phyloP scores from a whole-genome alignment of 2,329 filamentous ascomycete species.

The Falciphora oryzae region DNA sequence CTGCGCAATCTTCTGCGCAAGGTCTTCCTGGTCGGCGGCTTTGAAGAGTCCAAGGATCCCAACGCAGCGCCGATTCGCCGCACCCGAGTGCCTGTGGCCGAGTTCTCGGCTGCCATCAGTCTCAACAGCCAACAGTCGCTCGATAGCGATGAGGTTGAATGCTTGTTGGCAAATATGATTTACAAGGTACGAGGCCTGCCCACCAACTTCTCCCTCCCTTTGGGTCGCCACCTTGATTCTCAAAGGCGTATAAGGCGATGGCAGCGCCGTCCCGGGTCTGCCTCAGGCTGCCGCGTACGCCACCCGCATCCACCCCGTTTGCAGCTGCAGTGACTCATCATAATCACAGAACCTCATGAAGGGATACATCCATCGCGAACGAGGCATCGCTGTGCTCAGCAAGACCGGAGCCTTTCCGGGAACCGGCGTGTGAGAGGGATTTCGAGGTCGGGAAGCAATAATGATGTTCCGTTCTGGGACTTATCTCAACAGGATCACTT shows the following conservation, averaged over 20 bases:
- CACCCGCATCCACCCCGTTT: slow-evolving; percentile 12
- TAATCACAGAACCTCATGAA: slow-evolving; percentile 80
- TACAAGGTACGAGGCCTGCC: slow-evolving; percentile 66
- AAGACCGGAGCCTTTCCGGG: slow-evolving; percentile 92
- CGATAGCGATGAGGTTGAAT: slow-evolving; percentile 92
- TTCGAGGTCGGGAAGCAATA: no score
- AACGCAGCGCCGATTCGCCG: slow-evolving; percentile 56
- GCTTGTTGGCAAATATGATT: slow-evolving; percentile 90
- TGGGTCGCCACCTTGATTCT: not conserved
- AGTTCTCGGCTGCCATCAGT: slow-evolving; percentile 80
- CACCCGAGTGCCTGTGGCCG: slow-evolving; percentile 73
- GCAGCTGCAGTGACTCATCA: slow-evolving; percentile 11
- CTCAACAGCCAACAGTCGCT: slow-evolving; percentile 63
- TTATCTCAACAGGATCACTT: not conserved
- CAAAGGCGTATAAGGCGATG: not conserved
- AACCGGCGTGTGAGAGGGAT: slow-evolving; percentile 55
- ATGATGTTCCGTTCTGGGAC: not conserved
- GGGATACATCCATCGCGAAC: slow-evolving; percentile 91
- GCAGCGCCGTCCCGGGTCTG: no score
- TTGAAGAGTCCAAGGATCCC: slow-evolving; percentile 68
- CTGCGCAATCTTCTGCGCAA: slow-evolving; percentile 88
- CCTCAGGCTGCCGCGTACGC: not conserved
- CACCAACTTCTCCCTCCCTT: not conserved
- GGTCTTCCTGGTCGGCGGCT: slow-evolving; percentile 81
- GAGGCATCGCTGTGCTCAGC: slow-evolving; percentile 84